phyloP scores from a whole-genome alignment of 2,329 filamentous ascomycete genomes.

The Rutstroemia sp. region DNA sequence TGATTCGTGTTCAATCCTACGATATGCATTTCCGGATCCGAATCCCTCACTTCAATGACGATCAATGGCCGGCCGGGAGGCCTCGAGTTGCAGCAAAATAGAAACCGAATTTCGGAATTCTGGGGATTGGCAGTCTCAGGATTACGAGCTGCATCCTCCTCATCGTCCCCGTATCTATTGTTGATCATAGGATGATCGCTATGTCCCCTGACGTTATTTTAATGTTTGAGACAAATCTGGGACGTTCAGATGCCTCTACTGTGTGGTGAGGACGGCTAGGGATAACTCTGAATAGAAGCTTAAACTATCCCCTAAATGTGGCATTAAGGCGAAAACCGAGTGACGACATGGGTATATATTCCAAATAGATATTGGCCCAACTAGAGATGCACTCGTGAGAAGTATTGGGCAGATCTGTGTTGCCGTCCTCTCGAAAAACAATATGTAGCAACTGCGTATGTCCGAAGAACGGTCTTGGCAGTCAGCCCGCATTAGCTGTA shows the following conservation, averaged over 20 bases:
- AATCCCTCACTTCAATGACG: too few species aligned
- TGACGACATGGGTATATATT: neutral
- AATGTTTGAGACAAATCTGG: neutral
- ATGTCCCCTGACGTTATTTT: slow-evolving; percentile 5
- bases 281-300: neutral
- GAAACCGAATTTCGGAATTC: too few species aligned
- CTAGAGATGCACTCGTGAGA: neutral
- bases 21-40: too few species aligned
- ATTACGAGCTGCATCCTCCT: too few species aligned
- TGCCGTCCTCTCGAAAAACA: neutral
- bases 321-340: neutral
- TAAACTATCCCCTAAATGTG: neutral
- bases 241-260: too few species aligned
- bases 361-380: neutral
- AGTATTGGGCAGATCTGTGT: neutral
- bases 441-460: neutral
- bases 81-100: too few species aligned
- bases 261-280: neutral
- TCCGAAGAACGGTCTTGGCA: slow-evolving; percentile 7
- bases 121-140: too few species aligned
- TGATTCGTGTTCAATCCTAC: too few species aligned
- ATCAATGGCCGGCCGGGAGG: too few species aligned
- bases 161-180: too few species aligned
- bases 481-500: slow-evolving; percentile 17
- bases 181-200: too few species aligned